These are phyloP conservation scores for Vicia villosa DNA, from an alignment of 306 rosid genomes.

Conservation along the genomic window DNA sequence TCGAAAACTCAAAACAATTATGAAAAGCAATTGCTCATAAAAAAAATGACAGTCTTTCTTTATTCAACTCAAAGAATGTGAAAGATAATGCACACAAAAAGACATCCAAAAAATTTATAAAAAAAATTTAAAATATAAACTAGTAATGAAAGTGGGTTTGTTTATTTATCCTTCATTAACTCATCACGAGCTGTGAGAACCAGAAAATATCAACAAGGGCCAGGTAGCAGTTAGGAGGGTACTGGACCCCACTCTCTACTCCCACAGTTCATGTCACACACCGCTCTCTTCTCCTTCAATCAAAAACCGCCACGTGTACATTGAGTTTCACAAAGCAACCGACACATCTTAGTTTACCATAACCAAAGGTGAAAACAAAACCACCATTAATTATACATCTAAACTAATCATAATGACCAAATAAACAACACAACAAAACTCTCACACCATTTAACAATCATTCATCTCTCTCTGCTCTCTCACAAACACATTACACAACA, in stretches of 20 bases:
- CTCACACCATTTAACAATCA: neutral
- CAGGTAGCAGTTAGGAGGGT: slow-evolving; percentile 33
- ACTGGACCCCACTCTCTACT: slow-evolving; percentile 30
- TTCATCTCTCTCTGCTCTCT: neutral
- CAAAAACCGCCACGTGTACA: slow-evolving; percentile 27
- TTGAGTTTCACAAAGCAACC: slow-evolving; percentile 34
- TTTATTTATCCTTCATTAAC: slow-evolving; percentile 1
- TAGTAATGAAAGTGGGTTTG: slow-evolving; percentile 9
- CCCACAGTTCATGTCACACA: slow-evolving; percentile 5
- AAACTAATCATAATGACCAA: neutral
- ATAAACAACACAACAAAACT: neutral
- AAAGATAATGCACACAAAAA: slow-evolving; percentile 15
- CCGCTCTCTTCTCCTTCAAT: neutral
- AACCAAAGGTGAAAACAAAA: neutral
- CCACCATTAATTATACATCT: neutral
- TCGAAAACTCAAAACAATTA: neutral
- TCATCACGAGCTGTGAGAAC: neutral
- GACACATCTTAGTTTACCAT: slow-evolving; percentile 38
- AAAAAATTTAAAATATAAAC: no score
- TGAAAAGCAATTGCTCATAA: neutral
- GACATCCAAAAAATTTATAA: neutral
- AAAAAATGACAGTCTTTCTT: neutral
- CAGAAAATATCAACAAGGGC: slow-evolving; percentile 17
- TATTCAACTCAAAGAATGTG: slow-evolving; percentile 7
- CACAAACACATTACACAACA: no score